Conservation (phyloP, 495 filamentous ascomycete genomes). For the Corynascus novoguineensis region DNA sequence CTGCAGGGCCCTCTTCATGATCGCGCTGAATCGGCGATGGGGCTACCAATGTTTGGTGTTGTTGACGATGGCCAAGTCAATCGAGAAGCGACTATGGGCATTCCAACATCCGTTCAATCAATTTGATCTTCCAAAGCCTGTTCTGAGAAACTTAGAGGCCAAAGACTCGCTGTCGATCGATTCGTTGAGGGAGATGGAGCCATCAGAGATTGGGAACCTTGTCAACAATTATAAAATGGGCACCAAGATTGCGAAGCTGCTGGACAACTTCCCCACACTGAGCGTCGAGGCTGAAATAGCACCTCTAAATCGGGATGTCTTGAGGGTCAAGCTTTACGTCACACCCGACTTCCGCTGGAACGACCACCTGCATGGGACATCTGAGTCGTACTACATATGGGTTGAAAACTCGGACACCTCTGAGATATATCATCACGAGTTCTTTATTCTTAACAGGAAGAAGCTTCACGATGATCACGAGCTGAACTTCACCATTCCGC, state of each 20-base stretch:
- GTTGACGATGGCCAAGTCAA: constrained; percentile 85
- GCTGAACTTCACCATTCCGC: constrained; percentile 93
- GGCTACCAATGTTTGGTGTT: constrained; percentile 89
- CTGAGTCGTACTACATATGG: constrained; percentile 97
- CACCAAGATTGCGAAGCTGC: constrained; percentile 66
- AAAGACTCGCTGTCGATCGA: constrained; percentile 72
- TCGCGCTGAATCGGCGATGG: constrained; percentile 90
- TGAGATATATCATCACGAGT: constrained; percentile 97
- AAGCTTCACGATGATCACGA: constrained; percentile 93
- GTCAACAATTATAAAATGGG: constrained; percentile 90
- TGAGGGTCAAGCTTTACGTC: constrained; percentile 77
- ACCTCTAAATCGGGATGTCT: constrained; percentile 87
- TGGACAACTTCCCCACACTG: constrained; percentile 89
- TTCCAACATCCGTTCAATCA: constrained; percentile 93
- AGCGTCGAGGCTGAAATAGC: constrained; percentile 90
- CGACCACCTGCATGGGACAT: constrained; percentile 86
- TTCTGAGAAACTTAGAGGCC: constrained; percentile 76
- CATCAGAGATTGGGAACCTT: constrained; percentile 81
- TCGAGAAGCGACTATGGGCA: constrained; percentile 91
- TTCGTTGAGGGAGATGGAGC: constrained; percentile 81
- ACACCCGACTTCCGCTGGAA: constrained; percentile 94
- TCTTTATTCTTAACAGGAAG: constrained; percentile 81
- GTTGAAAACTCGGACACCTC: constrained; percentile 97
- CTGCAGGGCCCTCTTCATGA: constrained; percentile 93
- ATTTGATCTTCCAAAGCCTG: constrained; percentile 80